A percentile compares a stretch with the other conserved stretches of the same genome.
Evolutionary conservation across 2,329 filamentous ascomycete genomes (phyloP).

Genomic region (Ramularia endophylla): DNA sequence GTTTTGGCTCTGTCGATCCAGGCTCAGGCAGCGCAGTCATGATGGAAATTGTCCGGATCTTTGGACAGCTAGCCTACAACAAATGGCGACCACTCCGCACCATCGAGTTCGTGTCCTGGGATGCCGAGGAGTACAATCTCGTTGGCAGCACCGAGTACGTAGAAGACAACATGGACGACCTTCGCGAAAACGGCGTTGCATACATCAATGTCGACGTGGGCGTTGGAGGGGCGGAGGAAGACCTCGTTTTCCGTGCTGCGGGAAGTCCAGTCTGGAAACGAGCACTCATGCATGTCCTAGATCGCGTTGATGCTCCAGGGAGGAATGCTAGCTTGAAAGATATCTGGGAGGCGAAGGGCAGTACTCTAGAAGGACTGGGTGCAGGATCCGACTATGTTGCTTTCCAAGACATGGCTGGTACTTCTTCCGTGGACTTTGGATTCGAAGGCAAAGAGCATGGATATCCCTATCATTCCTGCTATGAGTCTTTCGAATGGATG

Average conservation of each 20-base stretch:
- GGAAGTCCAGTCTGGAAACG: conserved; percentile 76
- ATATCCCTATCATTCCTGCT: conserved; percentile 74
- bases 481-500: conserved; percentile 89
- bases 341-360: conserved; percentile 64
- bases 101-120: conserved; percentile 96
- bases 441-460: conserved; percentile 57
- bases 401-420: conserved; percentile 88
- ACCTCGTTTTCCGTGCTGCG: conserved; percentile 62
- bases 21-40: conserved; percentile 86
- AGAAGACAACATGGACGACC: conserved; percentile 68
- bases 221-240: conserved; percentile 53
- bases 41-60: conserved; percentile 79
- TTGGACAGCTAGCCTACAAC: conserved; percentile 67
- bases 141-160: conserved; percentile 95
- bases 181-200: conserved; percentile 70
- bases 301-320: conserved; percentile 66
- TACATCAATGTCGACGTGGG: conserved; percentile 90
- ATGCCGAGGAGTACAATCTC: conserved; percentile 86
- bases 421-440: conserved; percentile 76
- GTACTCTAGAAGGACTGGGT: conserved; percentile 61
- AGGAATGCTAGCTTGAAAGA: conserved; percentile 66
- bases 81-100: conserved; percentile 92
- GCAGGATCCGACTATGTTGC: conserved; percentile 77
- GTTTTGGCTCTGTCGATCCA: conserved; percentile 78
- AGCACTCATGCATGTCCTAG: conserved; percentile 65